Evolutionary conservation across 73 alveolate species (phyloP), one percentile per base, ranked within the genome.

Genomic region (Halteria grandinella): DNA sequence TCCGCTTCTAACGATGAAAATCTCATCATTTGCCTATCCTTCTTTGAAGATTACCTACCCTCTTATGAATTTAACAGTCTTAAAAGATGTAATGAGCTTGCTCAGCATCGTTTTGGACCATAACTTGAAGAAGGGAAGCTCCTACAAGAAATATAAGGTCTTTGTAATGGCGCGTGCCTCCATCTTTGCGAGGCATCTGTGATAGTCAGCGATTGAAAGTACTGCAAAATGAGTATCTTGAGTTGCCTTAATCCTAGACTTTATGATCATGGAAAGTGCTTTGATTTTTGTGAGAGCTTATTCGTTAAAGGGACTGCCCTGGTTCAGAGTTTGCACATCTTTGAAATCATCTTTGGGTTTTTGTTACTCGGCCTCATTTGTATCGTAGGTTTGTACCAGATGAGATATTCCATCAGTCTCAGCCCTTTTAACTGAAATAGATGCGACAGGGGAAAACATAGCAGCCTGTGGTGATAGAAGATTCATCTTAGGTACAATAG

Each of bases 191-290:
- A 66, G 52, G 28, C 63, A 25, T 66, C 80, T 66, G 24, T 8
- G 23, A 27, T 66, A 58, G 33, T 55, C 79, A 27, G 74, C 72
- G 18, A 43, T 51, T 8, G 62, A 40, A 49, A 52, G 41, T 14
- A 43, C 87, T n/a, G 85, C 62, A 32, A 48, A 34, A 34, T 73
- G 75, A n/a, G 52, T 50, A 0, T 73, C 76, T 17, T 62, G 45
- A 1, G 48, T 17, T 17, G 60, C 52, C 25, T 36, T 39, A 43
- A 73, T 51, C 25, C 60, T 29, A 17, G 63, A n/a, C n/a, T n/a
- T n/a, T n/a, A n/a, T n/a, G n/a, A n/a, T n/a, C n/a, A n/a, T n/a
- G n/a, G n/a, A n/a, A n/a, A n/a, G n/a, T n/a, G n/a, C n/a, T n/a
- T n/a, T n/a, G n/a, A n/a, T n/a, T n/a, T n/a, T n/a, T n/a, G n/a